Evolutionary conservation across 768 basidiomycete genomes (phyloP), one percentile per base, ranked within the genome.

Genomic region (Mrakia frigida): DNA sequence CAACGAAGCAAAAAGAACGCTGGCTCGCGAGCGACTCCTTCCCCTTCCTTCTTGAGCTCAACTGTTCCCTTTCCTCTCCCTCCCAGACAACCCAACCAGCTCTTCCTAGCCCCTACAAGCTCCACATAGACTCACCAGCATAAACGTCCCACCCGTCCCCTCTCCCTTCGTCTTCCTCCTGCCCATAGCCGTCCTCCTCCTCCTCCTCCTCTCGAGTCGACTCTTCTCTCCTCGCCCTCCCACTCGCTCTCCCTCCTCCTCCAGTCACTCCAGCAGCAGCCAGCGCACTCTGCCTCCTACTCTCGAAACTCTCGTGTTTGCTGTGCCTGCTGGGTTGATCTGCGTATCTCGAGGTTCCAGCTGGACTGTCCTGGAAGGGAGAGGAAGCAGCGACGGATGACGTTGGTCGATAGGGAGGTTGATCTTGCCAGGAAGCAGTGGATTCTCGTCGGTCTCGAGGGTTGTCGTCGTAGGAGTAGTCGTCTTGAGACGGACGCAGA

Each of bases 91-190:
- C 9, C 7, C 60, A 18, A 16, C 33, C 21, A 23, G 1, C 37
- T 28, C 16, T 28, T 23, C 63, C 6, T 23, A 21, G 35, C 18
- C 28, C 41, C 35, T 31, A 1, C 11, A 52, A 16, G 5, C 10
- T 5, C 60, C 14, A 28, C 18, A 18, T 2, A 28, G 35, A 70
- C 75, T 23, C 3, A 76, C 75, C 75, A 35, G 75, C 75, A 37
- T 76, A 76, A 21, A 70, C 61, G 35, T 76, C 75, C 68, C 68
- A 70, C 11, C 69, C 75, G 0, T 71, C 69, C 4, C 59, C 69
- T 13, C 39, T 31, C 7, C n/a, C 70, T n/a, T 61, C 53, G 10
- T 69, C 75, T 28, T 72, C 41, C 60, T 52, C 67, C 11, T 71
- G 39, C 28, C 53, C 70, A 18, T 59, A 50, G 0, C 46, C 46